Evolutionary conservation across 331 rosid species (phyloP).

Genomic region (Ulmus americana): DNA sequence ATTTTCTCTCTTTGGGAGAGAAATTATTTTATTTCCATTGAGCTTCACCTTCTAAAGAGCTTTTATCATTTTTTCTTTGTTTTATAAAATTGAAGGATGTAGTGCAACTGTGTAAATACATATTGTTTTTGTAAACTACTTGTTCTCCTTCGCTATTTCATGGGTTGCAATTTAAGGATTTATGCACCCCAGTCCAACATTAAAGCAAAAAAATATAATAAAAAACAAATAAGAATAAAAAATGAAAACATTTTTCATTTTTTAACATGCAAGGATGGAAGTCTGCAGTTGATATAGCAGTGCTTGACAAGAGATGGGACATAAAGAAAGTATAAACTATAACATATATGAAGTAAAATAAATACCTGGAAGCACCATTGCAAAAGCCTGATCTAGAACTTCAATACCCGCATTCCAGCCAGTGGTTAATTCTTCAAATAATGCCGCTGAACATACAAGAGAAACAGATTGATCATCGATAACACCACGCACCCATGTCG

Average conservation of each 20-base stretch:
- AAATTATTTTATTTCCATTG: too few relatives aligned
- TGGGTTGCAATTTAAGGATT: not conserved
- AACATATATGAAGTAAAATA: conserved; percentile 5
- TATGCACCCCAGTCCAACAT: not conserved
- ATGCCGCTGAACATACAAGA: conserved; percentile 71
- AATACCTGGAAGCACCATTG: conserved; percentile 90
- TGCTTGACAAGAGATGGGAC: too few relatives aligned
- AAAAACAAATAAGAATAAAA: not conserved
- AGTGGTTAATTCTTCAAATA: conserved; percentile 75
- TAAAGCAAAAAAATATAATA: not conserved
- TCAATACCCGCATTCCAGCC: conserved; percentile 67
- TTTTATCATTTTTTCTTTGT: too few relatives aligned
- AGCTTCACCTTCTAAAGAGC: too few relatives aligned
- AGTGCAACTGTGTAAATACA: too few relatives aligned
- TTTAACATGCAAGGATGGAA: not conserved
- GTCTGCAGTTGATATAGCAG: not conserved
- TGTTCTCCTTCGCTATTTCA: too few relatives aligned
- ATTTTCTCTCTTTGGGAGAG: too few relatives aligned
- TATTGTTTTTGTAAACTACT: too few relatives aligned
- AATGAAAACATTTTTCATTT: not conserved
- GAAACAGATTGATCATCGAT: conserved; percentile 71
- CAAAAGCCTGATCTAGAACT: conserved; percentile 75
- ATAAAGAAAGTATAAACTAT: too few relatives aligned
- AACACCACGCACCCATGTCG: conserved; percentile 66
- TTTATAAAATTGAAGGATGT: too few relatives aligned